Conservation (phyloP, 768 basidiomycete genomes). For the Lentinula lateritia region DNA sequence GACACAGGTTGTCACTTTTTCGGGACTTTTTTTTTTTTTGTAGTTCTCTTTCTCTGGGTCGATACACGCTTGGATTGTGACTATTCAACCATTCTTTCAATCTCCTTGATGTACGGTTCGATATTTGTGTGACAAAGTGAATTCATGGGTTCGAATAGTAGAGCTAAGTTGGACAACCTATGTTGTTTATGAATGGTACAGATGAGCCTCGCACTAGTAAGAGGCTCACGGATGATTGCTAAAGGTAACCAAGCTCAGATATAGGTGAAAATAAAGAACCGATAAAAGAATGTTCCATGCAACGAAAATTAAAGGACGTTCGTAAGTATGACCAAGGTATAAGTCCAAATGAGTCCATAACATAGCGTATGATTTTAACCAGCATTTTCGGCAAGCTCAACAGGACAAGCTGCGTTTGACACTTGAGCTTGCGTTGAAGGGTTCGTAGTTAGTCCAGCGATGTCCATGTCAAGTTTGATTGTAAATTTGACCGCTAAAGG, state of each 20-base stretch:
- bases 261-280: neutral
- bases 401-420: slow-evolving; percentile 60
- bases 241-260: neutral
- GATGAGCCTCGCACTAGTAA: neutral
- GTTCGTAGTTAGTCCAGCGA: slow-evolving; percentile 58
- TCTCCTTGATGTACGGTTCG: neutral
- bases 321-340: neutral
- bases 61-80: neutral
- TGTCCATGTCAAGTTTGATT: slow-evolving; percentile 60
- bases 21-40: too few relatives aligned
- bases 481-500: slow-evolving; percentile 54
- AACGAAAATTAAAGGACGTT: neutral
- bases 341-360: slow-evolving; percentile 4
- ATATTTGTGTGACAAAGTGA: neutral
- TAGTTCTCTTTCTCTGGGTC: neutral
- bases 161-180: neutral
- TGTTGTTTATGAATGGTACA: neutral
- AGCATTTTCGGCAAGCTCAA: slow-evolving; percentile 53
- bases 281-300: neutral
- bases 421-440: slow-evolving; percentile 51
- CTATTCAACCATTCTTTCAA: too few relatives aligned
- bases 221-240: neutral
- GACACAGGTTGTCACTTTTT: too few relatives aligned
- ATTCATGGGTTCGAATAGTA: neutral
- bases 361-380: slow-evolving; percentile 26